phyloP scores from a whole-genome alignment of 2,329 filamentous ascomycete species.

The Dactylella cylindrospora region DNA sequence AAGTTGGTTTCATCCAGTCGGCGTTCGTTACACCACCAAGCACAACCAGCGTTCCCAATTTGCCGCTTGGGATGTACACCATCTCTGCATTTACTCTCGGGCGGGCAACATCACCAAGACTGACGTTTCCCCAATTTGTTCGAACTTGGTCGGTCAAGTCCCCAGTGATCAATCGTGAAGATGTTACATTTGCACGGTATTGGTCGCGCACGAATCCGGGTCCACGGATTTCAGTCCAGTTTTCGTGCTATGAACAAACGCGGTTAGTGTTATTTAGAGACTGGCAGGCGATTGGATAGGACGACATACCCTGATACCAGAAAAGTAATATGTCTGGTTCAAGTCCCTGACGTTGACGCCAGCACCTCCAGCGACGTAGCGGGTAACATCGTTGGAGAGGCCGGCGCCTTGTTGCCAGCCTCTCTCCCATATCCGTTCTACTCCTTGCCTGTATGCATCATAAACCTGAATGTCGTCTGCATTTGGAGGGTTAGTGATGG shows the following conservation, averaged over 20 bases:
- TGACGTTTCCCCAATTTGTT: constrained; percentile 52
- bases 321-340: constrained; percentile 35
- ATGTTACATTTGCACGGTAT: constrained; percentile 48
- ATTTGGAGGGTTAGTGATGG: constrained; percentile 15
- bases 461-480: constrained; percentile 37
- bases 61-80: constrained; percentile 52
- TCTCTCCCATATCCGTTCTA: constrained; percentile 21
- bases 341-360: constrained; percentile 46
- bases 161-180: constrained; percentile 53
- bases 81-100: constrained; percentile 54
- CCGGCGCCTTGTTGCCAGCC: constrained; percentile 21
- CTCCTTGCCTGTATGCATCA: constrained; percentile 44
- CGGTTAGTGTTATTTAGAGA: no score
- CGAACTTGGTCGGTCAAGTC: constrained; percentile 52
- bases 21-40: constrained; percentile 46
- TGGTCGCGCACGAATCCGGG: constrained; percentile 1
- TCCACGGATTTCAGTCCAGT: constrained; percentile 38
- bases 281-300: no score
- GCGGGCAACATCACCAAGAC: constrained; percentile 50
- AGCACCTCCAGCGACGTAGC: constrained; percentile 46
- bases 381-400: constrained; percentile 28
- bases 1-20: constrained; percentile 6
- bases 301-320: constrained; percentile 33
- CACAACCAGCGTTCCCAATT: constrained; percentile 47
- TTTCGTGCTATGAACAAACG: constrained; percentile 17